Base-by-base conservation (phyloP, 2,329 filamentous ascomycete genomes). In the Elsinoe perseae region DNA sequence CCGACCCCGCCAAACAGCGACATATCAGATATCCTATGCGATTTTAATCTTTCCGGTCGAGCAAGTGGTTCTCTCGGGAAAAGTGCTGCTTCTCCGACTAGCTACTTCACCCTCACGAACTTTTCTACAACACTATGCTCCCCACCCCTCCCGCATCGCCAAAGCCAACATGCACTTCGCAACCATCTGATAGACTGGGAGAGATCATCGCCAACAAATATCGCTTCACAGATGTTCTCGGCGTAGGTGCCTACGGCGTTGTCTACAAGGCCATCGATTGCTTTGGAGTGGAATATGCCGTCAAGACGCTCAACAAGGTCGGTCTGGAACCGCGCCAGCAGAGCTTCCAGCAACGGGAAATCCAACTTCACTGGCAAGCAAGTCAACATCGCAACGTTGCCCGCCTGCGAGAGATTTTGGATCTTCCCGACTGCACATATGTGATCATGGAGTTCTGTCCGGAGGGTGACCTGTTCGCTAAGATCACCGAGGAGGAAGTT, bases 401-500 rank as follows among this genome's bases (percentile, higher is more conserved):
- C 60, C 93, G 90, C 64, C 82, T 98, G 78, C 79, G 89, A 64
- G 91, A 93, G 78, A 95, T 97, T 68, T 83, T 97, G 76, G 89
- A 95, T 72, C 86, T 87, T 66, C 78, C 82, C 59, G 90, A 96
- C 71, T 96, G 90, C 79, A 95, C 91, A 61, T 97, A 89, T 73
- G 92, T 97, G 65, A 87, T 98, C 62, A 81, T 98, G 70, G 93
- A 98, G 72, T 97, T 91, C 72, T 97, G 92, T 75, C 89, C 90
- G 5, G 93, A 97, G 72, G 93, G 93, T 68, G 93, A 98, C 70
- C 75, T 98, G 62, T 98, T 98, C 75, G 86, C 87, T 71, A 96
- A 95, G 75, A 98, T 98, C 74, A 97, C 93, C 60, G 92, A 97
- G 73, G 83, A 87, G 67, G 88, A 90, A 69, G 88, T 89, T 70